Base-by-base conservation (phyloP, 352 stramenopile species). In the Pythium sp. region DNA sequence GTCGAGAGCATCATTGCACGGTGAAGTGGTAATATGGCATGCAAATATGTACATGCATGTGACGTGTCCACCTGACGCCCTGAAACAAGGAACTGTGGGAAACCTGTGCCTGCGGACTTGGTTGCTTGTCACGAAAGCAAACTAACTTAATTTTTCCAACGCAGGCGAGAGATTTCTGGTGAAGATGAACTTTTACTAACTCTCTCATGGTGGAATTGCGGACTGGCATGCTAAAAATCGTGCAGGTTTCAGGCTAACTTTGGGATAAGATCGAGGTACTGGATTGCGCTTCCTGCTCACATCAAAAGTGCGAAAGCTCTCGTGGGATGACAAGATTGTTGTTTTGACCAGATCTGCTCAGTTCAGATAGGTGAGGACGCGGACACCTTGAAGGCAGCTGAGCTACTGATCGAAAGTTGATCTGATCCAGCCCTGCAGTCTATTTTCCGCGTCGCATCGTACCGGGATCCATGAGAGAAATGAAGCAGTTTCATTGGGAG, bases 401-500 rank as follows among this genome's bases (percentile, higher is more conserved):
- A 59, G 54, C 7, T 12, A 26, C 54, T 46, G 22, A n/a, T 24
- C 30, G 22, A 18, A 60, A 28, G n/a, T n/a, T 49, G 20, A 15
- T 62, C 56, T 49, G 32, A 49, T 49, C 9, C 26, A 32, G 46
- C n/a, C n/a, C 24, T 20, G 18, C 7, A 41, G n/a, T 61, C 41
- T 51, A 51, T 51, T 49, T 62, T 30, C 11, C 32, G 20, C 30
- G 30, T 43, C 32, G 9, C 30, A 30, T 43, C 15, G 6, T 41
- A 22, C 14, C 22, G 15, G 28, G 28, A 38, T 51, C 5, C 15
- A 18, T 55, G n/a, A 30, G n/a, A 30, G n/a, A 46, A 30, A 28
- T 34, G 55, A 15, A 49, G 56, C 32, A 62, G 32, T 62, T 62
- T 62, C 56, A 60, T 30, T 46, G 28, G 55, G 14, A 46, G 55